Evolutionary conservation across 208 protist species (phyloP).

Genomic region (Crithidia fasciculata): DNA sequence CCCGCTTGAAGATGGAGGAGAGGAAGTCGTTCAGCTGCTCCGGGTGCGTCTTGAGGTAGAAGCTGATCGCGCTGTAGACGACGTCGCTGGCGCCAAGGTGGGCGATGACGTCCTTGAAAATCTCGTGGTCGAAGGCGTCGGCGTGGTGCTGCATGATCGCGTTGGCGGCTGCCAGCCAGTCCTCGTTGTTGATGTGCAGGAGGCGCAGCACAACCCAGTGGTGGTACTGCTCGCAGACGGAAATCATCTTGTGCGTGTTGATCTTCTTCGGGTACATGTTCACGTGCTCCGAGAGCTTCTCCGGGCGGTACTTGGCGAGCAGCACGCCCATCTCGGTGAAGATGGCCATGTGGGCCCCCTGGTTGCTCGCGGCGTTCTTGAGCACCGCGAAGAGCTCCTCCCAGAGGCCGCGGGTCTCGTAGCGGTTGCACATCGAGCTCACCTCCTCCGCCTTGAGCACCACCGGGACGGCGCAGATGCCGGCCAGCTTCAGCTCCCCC

Average conservation of each 20-base stretch:
- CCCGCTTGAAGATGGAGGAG: slow-evolving; percentile 86
- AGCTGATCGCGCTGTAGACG: slow-evolving; percentile 96
- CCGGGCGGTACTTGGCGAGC: slow-evolving; percentile 99
- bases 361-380: slow-evolving; percentile 93
- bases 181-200: slow-evolving; percentile 98
- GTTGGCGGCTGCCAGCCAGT: slow-evolving; percentile 98
- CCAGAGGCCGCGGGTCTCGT: slow-evolving; percentile 92
- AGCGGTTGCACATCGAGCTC: slow-evolving; percentile 91
- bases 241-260: slow-evolving; percentile 98
- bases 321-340: slow-evolving; percentile 99
- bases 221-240: slow-evolving; percentile 93
- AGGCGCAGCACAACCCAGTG: slow-evolving; percentile 97
- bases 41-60: slow-evolving; percentile 96
- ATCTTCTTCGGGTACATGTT: slow-evolving; percentile 97
- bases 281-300: slow-evolving; percentile 99
- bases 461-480: slow-evolving; percentile 97
- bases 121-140: slow-evolving; percentile 97
- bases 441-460: slow-evolving; percentile 98
- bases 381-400: slow-evolving; percentile 96
- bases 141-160: slow-evolving; percentile 98
- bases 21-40: slow-evolving; percentile 97
- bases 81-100: slow-evolving; percentile 97
- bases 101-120: slow-evolving; percentile 98
- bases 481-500: slow-evolving; percentile 98
- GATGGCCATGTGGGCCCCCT: slow-evolving; percentile 98